Conservation (phyloP, 345 rosid genomes). For the Cardamine occulta region DNA sequence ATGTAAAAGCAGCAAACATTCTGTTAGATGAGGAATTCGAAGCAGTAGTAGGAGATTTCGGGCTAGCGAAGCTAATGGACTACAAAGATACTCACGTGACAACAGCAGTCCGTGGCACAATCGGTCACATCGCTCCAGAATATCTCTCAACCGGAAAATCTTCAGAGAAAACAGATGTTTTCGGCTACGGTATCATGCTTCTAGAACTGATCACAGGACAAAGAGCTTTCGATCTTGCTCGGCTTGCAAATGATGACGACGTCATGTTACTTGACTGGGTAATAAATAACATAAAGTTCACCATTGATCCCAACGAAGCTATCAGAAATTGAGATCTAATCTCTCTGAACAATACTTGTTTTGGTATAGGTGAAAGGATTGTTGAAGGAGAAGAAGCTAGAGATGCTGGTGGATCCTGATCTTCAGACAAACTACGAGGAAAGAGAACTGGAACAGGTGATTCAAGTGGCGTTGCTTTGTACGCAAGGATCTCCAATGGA, state of each 20-base stretch:
- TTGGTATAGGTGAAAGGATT: conserved; percentile 84
- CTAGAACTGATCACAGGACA: conserved; percentile 94
- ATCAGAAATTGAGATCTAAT: neutral
- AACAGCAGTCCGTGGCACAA: conserved; percentile 95
- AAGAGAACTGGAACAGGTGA: conserved; percentile 83
- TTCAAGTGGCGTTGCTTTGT: conserved; percentile 93
- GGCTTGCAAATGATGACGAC: conserved; percentile 94
- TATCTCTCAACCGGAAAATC: conserved; percentile 96
- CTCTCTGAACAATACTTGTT: neutral
- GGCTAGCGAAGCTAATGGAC: conserved; percentile 96
- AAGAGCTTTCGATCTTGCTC: conserved; percentile 96
- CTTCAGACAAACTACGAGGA: conserved; percentile 73
- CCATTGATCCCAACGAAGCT: neutral
- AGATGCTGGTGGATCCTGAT: conserved; percentile 95
- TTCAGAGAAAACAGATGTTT: conserved; percentile 96
- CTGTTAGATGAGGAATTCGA: conserved; percentile 94
- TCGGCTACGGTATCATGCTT: conserved; percentile 97
- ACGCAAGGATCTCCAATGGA: conserved; percentile 95
- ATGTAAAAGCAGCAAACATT: conserved; percentile 97
- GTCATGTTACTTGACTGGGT: conserved; percentile 99
- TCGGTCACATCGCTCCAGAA: conserved; percentile 97
- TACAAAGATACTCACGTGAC: conserved; percentile 98
- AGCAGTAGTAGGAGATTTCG: conserved; percentile 98
- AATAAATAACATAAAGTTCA: conserved; percentile 27
- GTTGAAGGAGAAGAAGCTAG: conserved; percentile 88